A percentile compares a stretch with the other conserved stretches of the same genome.
phyloP scores from a whole-genome alignment of 176 grass and related monocot species.

The Microstegium vimineum region DNA sequence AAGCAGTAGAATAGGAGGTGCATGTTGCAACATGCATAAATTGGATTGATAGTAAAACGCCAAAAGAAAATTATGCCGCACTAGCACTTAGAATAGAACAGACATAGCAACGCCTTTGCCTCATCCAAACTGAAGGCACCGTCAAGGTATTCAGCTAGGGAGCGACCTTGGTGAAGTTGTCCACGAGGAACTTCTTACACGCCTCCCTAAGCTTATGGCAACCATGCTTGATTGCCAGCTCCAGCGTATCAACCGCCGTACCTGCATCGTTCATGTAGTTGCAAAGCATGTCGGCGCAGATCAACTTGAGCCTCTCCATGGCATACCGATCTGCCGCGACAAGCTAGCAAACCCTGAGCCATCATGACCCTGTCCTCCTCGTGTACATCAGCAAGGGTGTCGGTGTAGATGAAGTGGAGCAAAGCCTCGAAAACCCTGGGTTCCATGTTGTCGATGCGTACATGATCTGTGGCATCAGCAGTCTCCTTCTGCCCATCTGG shows the following conservation, averaged over 20 bases:
- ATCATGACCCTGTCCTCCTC: neutral
- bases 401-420: conserved; percentile 40
- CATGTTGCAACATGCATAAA: too few relatives aligned
- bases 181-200: neutral
- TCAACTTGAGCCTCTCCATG: conserved; percentile 13
- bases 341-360: conserved; percentile 26
- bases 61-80: neutral
- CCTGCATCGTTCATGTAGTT: neutral
- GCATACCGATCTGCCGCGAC: conserved; percentile 32
- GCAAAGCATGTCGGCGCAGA: conserved; percentile 14
- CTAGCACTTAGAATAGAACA: neutral
- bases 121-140: neutral
- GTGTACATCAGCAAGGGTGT: conserved; percentile 2
- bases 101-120: neutral
- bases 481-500: neutral
- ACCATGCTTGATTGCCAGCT: neutral
- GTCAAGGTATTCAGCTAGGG: too few relatives aligned
- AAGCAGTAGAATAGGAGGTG: too few relatives aligned
- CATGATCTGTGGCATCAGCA: too few relatives aligned
- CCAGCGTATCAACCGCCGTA: neutral
- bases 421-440: conserved; percentile 31
- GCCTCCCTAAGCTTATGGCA: neutral
- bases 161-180: neutral
- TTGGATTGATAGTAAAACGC: too few relatives aligned
- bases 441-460: conserved; percentile 25